A percentile compares a stretch with the other conserved stretches of the same genome.
phyloP scores from a whole-genome alignment of 345 rosid species.

The Salix viminalis region DNA sequence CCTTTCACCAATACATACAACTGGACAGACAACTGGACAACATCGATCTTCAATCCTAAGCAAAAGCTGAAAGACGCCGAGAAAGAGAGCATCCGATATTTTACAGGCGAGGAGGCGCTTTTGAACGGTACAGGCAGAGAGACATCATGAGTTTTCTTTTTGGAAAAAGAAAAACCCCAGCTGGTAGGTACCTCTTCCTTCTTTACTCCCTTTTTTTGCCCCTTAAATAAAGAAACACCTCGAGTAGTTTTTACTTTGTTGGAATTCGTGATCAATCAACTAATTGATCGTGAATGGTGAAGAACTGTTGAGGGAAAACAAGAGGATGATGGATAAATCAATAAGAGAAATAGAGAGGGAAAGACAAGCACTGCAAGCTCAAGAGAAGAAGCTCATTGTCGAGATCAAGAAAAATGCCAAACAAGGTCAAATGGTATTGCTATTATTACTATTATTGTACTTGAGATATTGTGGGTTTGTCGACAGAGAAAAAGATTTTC shows the following conservation, averaged over 20 bases:
- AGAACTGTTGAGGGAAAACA: constrained; percentile 90
- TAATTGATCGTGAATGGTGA: background rate
- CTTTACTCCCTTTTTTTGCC: background rate
- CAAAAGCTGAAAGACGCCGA: too few species aligned
- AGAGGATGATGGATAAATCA: constrained; percentile 94
- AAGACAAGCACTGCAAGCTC: constrained; percentile 80
- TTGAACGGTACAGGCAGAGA: too few species aligned
- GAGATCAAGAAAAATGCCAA: constrained; percentile 94
- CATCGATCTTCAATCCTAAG: too few species aligned
- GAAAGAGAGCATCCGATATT: too few species aligned
- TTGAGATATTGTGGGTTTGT: background rate
- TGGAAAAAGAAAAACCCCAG: constrained; percentile 67
- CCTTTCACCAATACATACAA: too few species aligned
- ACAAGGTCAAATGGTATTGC: constrained; percentile 89
- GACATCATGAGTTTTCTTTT: constrained; percentile 67
- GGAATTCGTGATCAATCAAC: background rate
- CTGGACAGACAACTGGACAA: too few species aligned
- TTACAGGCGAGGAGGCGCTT: too few species aligned
- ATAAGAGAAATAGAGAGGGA: constrained; percentile 94
- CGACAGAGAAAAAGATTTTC: background rate
- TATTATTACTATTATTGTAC: background rate
- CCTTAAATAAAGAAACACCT: too few species aligned
- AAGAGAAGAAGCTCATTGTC: constrained; percentile 80
- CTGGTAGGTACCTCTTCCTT: constrained; percentile 33
- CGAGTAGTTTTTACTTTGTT: background rate